Base-by-base conservation (phyloP, 2,329 filamentous ascomycete species). In the Pseudogymnoascus sp. region DNA sequence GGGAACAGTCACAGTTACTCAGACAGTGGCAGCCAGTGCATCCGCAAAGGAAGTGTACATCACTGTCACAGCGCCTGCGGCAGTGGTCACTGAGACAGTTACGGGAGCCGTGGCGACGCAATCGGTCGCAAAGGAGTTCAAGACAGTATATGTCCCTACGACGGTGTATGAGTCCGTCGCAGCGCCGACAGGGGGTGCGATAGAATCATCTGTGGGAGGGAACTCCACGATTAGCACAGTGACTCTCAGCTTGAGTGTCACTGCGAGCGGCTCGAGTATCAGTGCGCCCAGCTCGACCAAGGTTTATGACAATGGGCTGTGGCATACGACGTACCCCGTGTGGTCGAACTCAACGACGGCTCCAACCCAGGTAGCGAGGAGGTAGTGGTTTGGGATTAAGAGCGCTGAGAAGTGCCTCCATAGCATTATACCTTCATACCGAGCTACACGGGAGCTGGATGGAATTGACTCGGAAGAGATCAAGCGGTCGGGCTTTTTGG, bases 31-130 rank as follows among this genome's bases (percentile, higher is more conserved):
- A n/a, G 66, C 63, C 7, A 62, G 67, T n/a, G 67, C 67, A 54
- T 64, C 62, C 15, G 68, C 68, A 10, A 59, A 68, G 40, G 71
- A 66, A 8, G 41, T 68, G 10, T 47, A 66, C 11, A 59, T 69
- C 6, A 70, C 69, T 4, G 41, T 70, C 37, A 69, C 68, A 17
- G 63, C 68, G 4, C 33, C 64, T 44, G 58, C 66, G 24, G 62
- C 61, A n/a, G 64, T 64, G 17, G 60, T 64, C 3, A 54, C 47
- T 2, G 47, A 37, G 57, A 65, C 66, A 10, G 59, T 64, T 13
- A 67, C 64, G 4, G 63, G 66, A 61, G 70, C 69, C 59, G 70
- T 69, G 64, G 71, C 47, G 64, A 71, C 66, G 64, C 71, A 35
- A 68, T 61, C 61, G 29, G 54, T 66, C 6, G 50, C 65, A 35